Base-by-base conservation (phyloP, 2,329 filamentous ascomycete genomes). In the Neopestalotiopsis rosae region DNA sequence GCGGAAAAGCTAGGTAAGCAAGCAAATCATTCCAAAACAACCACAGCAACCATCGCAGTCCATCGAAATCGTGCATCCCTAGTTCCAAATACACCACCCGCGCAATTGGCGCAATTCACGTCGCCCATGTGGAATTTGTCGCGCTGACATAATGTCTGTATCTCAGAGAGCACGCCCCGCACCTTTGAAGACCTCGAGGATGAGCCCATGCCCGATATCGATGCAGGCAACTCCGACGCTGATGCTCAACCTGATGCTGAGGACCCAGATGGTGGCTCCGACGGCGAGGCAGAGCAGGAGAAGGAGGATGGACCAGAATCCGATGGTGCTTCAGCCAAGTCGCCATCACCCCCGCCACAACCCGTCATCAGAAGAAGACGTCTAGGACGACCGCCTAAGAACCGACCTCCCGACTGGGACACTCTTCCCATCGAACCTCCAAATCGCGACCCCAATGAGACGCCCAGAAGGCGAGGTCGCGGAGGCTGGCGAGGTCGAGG, bases 311-410 rank as follows among this genome's bases (percentile, higher is more conserved):
- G 78, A 34, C 78, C 76, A 63, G 78, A 79, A 13, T 77, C 75
- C 9, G 80, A 83, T 34, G 76, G 73, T 14, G 77, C 79, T 12
- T 85, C 83, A 1, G 80, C 76, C 49, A 88, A 88, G 75, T 85
- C 87, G 12, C 85, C 87, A 1, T 84, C 85, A 0, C 86, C 87
- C 24, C 84, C 85, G 1, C 90, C 90, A 32, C 89, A 86, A 69
- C 87, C 88, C 30, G 86, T 92, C 61, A 87, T 94, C 69, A 89
- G 93, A 67, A 89, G 92, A 76, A 93, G 93, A 80, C 90, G 94
- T 66, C 87, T 95, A n/a, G 94, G 94, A 24, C 89, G 94, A 13
- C 94, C 94, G 2, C 93, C 94, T 0, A 97, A 96, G 86, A 95
- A 94, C 78, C 88, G 90, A 64, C 93, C 92, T 0, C 89, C 93